Conservation (phyloP, 83 land plant genomes). For the Thuja plicata region DNA sequence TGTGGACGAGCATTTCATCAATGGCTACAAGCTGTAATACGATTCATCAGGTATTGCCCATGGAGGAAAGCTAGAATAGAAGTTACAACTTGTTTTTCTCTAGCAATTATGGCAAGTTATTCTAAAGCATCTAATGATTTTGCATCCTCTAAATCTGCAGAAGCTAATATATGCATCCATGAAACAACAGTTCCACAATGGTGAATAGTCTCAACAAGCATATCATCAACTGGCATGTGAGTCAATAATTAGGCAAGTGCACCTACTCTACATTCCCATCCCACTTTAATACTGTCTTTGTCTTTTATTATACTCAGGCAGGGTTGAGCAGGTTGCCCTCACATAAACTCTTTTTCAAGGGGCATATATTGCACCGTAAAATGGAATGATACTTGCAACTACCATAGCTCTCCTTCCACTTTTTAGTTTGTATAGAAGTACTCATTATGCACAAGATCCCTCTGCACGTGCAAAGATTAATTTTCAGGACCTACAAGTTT, state of each 20-base stretch:
- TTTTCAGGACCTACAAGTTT: too few relatives aligned
- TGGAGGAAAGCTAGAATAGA: slow-evolving; percentile 21
- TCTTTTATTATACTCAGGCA: too few relatives aligned
- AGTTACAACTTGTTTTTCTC: slow-evolving; percentile 37
- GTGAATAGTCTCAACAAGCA: slow-evolving; percentile 18
- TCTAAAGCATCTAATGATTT: slow-evolving; percentile 54
- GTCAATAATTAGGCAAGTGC: slow-evolving; percentile 63
- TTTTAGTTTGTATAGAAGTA: too few relatives aligned
- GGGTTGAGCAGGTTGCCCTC: too few relatives aligned
- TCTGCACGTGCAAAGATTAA: too few relatives aligned
- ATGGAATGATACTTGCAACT: too few relatives aligned
- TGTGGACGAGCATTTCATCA: slow-evolving; percentile 47
- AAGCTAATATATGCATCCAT: slow-evolving; percentile 39
- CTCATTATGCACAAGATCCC: too few relatives aligned
- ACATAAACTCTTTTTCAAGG: too few relatives aligned
- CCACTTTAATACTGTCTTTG: slow-evolving; percentile 61
- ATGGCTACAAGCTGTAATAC: slow-evolving; percentile 47
- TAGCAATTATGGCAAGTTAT: slow-evolving; percentile 54
- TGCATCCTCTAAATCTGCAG: slow-evolving; percentile 34
- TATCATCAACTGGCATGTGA: slow-evolving; percentile 56
- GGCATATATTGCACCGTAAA: too few relatives aligned
- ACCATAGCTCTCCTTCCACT: too few relatives aligned
- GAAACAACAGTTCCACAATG: slow-evolving; percentile 45
- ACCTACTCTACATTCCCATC: slow-evolving; percentile 60
- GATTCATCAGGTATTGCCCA: slow-evolving; percentile 52